Evolutionary conservation across 495 filamentous ascomycete genomes (phyloP), one percentile per base, ranked within the genome.

Genomic region (Sabuloglossum arenarium): DNA sequence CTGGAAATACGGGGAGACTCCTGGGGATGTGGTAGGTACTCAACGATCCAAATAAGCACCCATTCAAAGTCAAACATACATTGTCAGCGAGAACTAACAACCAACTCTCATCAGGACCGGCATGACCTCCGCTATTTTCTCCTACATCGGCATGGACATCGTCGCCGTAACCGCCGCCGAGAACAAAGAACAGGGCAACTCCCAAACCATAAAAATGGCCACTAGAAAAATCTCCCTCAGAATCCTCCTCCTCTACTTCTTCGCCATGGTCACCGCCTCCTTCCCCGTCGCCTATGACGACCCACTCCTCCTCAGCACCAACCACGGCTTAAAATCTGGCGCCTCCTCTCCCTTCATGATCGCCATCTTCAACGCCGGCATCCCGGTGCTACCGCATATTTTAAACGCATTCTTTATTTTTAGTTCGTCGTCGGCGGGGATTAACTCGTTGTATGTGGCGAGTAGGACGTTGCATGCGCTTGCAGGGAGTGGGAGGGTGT

Each of bases 291-390:
- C 53, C 6, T 54, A 54, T 19, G 53, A 54, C 29, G 34, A 54
- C 29, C 5, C 8, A 12, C 34, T 21, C 19, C 53, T 54, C 23
- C 27, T 54, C 1, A 28, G 3, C 2, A 24, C 28, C 24, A 37
- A 34, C 23, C 30, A 43, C 34, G 53, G 53, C 6, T 30, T 51
- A 23, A 51, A 51, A 30, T 27, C 47, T 12, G 47, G 24, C 1
- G 53, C 53, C 16, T 54, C 53, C 0, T 54, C 53, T 6, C 53
- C 53, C 28, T 54, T 54, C n/a, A 43, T 54, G 30, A 37, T 54
- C 30, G 53, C 53, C 1, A 43, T 43, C 3, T 24, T 4, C 11
- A 34, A 37, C 14, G 53, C 53, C 2, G 53, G 53, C 1, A 43
- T 54, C 23, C 30, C n/a, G 8, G 53, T 54, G 9, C 28, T 54